Conservation (phyloP, 495 filamentous ascomycete species). For the Durotheca rogersii region DNA sequence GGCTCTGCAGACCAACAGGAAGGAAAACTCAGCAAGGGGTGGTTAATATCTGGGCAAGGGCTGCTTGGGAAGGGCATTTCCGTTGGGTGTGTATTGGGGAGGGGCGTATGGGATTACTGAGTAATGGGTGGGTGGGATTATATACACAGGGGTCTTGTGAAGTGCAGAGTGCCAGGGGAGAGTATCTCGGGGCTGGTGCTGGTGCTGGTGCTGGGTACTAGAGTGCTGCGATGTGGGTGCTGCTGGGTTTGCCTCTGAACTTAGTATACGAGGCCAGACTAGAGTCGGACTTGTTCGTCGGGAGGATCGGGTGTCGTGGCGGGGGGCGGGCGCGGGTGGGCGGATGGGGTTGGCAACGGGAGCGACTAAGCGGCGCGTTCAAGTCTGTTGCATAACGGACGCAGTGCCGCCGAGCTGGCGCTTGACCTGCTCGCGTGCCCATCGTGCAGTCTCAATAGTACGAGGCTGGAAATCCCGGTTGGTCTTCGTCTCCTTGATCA, state of each 20-base stretch:
- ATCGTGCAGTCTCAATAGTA: conserved; percentile 91
- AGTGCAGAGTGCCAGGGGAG: conserved; percentile 5
- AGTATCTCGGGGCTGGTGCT: neutral
- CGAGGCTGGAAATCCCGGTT: conserved; percentile 81
- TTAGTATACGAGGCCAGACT: conserved; percentile 32
- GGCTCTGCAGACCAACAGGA: conserved; percentile 40
- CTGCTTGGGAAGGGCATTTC: conserved; percentile 19
- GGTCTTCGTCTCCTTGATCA: conserved; percentile 83
- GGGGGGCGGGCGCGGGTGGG: conserved; percentile 12
- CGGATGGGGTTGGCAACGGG: conserved; percentile 10
- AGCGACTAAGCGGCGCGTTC: conserved; percentile 26
- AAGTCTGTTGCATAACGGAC: conserved; percentile 49
- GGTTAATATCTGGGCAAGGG: conserved; percentile 23
- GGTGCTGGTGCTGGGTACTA: conserved; percentile 16
- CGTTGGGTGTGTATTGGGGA: conserved; percentile 10
- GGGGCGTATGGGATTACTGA: conserved; percentile 33
- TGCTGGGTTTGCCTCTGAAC: conserved; percentile 39
- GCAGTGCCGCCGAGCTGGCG: conserved; percentile 67
- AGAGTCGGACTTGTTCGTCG: conserved; percentile 31
- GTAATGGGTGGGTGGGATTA: conserved; percentile 27
- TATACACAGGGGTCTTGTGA: conserved; percentile 34
- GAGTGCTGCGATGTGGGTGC: conserved; percentile 10
- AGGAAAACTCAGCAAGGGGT: conserved; percentile 40
- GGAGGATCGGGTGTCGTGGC: conserved; percentile 34
- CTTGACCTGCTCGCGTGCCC: conserved; percentile 97